Base-by-base conservation (phyloP, 495 filamentous ascomycete genomes). In the Podospora sp. region DNA sequence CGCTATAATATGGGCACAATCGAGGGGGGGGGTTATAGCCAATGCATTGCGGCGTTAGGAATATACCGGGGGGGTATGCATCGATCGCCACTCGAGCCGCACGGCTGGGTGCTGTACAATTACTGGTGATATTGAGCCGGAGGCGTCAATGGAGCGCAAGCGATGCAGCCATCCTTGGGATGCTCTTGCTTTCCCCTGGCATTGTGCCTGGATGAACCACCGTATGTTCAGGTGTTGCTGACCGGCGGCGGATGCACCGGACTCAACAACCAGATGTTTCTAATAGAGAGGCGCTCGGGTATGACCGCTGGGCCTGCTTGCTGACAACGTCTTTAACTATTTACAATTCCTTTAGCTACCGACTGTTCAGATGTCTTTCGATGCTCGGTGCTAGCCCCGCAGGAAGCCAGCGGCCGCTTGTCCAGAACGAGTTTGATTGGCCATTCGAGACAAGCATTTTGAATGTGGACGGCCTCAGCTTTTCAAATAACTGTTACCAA, bases 1-100 rank as follows among this genome's bases (percentile, higher is more conserved):
- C 89, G 62, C 82, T 96, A 71, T 86, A 82, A 66, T 62, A 20
- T 20, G 33, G 25, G 16, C 22, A 50, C 29, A 22, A 18, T 29
- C 18, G 1, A 29, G 67, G 2, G 33, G 36, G 67, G 2, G 33
- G 29, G 36, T 61, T 61, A 69, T 20, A 40, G 61, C 56, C 35
- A 63, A 65, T 6, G 62, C 46, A 65, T 29, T 62, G 57, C 57
- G 75, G 73, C 73, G 71, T 77, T 75, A 66, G 35, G 74, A 65
- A n/a, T 46, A n/a, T 59, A 16, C 66, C 53, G 68, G 60, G 49
- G 49, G 62, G 35, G 57, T 35, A 50, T 27, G 59, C 33, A 63
- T 65, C 40, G 33, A 29, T 67, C 63, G 57, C 29, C n/a, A 24
- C 46, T 14, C 65, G 25, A 24, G 40, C 66, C 40, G 36, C 21